Percentiles rank a stretch among this genome's conserved stretches.
Evolutionary conservation across 371 early-diverging fungal species (phyloP).

Genomic region (Coemansia sp.): DNA sequence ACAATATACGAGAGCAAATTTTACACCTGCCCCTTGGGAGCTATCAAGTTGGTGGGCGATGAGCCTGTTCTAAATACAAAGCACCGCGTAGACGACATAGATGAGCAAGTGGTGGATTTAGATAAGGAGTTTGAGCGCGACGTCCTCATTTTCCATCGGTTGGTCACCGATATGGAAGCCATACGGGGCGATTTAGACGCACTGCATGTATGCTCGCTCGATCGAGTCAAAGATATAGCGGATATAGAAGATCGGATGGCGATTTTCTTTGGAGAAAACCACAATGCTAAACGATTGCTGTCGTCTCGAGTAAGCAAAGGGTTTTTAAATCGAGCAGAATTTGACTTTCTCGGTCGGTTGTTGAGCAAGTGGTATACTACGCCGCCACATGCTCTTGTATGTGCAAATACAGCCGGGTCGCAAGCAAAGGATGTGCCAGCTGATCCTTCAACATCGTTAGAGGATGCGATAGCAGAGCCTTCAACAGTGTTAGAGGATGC

Average conservation of each 20-base stretch:
- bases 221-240: conserved; percentile 10
- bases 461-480: neutral
- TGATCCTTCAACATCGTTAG: too few relatives aligned
- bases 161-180: conserved; percentile 19
- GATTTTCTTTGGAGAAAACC: conserved; percentile 31
- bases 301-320: conserved; percentile 28
- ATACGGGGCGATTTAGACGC: conserved; percentile 24
- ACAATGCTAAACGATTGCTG: conserved; percentile 20
- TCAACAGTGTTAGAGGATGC: too few relatives aligned
- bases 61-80: conserved; percentile 12
- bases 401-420: neutral
- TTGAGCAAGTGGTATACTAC: conserved; percentile 33
- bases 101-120: conserved; percentile 5
- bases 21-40: conserved; percentile 38
- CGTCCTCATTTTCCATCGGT: conserved; percentile 1
- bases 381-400: conserved; percentile 22
- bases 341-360: conserved; percentile 44
- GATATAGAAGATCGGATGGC: conserved; percentile 30
- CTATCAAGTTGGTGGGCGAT: conserved; percentile 35
- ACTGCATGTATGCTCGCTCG: conserved; percentile 25
- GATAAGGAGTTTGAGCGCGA: conserved; percentile 35
- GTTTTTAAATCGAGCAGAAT: conserved; percentile 38
- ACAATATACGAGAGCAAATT: conserved; percentile 42
- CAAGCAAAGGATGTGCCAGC: neutral
- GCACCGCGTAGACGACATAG: neutral